Percentiles rank a stretch among this genome's conserved stretches.
Conservation (phyloP, 257 asterid genomes). For the Penstemon barbatus region DNA sequence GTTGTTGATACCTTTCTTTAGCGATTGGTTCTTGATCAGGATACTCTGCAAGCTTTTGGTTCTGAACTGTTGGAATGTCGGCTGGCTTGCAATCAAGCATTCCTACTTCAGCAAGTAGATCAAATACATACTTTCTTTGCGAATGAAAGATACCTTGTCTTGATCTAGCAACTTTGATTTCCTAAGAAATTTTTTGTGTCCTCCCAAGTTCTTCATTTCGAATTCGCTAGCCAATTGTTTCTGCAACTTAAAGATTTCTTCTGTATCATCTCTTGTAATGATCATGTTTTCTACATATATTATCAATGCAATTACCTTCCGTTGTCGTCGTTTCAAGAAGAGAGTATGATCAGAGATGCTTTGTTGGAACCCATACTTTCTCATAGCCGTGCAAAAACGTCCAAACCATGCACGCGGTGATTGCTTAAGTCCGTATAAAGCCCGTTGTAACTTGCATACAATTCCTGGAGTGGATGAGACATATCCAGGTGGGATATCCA, state of each 20-base stretch:
- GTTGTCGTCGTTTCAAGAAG: neutral
- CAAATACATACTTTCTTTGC: too few species aligned
- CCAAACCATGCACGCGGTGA: slow-evolving; percentile 23
- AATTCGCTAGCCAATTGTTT: neutral
- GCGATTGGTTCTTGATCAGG: neutral
- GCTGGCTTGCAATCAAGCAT: neutral
- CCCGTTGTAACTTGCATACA: neutral
- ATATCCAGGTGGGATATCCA: neutral
- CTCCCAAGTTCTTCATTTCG: neutral
- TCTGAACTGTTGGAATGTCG: neutral
- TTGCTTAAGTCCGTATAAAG: neutral
- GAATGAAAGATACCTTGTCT: too few species aligned
- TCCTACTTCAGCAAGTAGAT: too few species aligned
- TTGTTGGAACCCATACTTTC: neutral
- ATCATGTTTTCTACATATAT: slow-evolving; percentile 21
- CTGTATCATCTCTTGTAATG: neutral
- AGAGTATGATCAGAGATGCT: slow-evolving; percentile 14
- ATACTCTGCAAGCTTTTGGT: neutral
- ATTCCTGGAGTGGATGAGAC: too few species aligned
- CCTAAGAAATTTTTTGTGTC: too few species aligned
- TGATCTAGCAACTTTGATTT: too few species aligned
- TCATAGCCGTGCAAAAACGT: neutral
- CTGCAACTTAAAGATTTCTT: neutral
- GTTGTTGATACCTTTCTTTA: neutral
- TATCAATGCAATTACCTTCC: neutral